Conservation (phyloP, 768 basidiomycete genomes). For the Naganishia antarctica region DNA sequence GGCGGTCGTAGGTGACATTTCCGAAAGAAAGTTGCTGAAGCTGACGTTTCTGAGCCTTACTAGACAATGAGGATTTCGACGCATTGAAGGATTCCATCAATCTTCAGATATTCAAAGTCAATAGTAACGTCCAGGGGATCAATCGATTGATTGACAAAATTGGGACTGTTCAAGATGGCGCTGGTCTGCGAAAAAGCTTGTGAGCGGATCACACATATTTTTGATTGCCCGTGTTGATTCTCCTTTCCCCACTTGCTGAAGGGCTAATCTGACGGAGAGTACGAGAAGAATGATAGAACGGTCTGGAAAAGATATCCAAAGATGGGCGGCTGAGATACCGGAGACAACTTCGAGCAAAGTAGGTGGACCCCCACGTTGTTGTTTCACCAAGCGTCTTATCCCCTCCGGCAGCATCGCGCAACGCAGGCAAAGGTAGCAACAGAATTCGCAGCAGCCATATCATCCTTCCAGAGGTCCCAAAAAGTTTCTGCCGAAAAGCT, state of each 20-base stretch:
- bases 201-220: constrained; percentile 52
- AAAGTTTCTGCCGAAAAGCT: constrained; percentile 85
- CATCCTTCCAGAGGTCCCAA: constrained; percentile 87
- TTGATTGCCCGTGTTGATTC: not conserved
- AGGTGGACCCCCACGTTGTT: not conserved
- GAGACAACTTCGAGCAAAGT: constrained; percentile 47
- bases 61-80: not conserved
- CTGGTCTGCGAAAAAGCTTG: constrained; percentile 74
- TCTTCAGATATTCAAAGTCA: constrained; percentile 97
- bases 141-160: constrained; percentile 94
- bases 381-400: not conserved
- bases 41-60: no score
- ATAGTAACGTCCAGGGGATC: constrained; percentile 92
- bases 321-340: constrained; percentile 59
- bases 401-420: not conserved
- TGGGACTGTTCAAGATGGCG: constrained; percentile 75
- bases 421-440: constrained; percentile 84
- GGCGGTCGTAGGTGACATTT: no score
- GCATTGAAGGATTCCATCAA: constrained; percentile 53
- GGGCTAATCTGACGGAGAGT: constrained; percentile 88
- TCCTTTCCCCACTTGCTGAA: constrained; percentile 42
- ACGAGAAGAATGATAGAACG: constrained; percentile 93
- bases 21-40: no score
- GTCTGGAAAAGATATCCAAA: constrained; percentile 88
- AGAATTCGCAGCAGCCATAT: constrained; percentile 82